A percentile compares a stretch with the other conserved stretches of the same genome.
These are phyloP conservation scores for Aspergillus hiratsukae DNA, from an alignment of 2,329 filamentous ascomycete species.

Conservation along the genomic window DNA sequence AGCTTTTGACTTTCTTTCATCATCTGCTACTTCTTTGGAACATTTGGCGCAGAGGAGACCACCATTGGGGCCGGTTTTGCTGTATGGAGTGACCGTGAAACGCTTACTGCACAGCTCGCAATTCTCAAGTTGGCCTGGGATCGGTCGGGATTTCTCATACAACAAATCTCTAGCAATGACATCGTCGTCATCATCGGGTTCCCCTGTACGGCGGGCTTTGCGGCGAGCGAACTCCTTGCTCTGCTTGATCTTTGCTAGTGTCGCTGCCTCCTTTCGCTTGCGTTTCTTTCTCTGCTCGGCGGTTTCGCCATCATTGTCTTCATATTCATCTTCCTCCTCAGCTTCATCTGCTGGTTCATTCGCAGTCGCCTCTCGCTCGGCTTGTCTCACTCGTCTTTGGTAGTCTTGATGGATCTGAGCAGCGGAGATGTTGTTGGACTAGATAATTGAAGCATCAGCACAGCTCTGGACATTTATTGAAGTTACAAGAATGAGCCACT, in stretches of 20 bases:
- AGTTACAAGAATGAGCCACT: slow-evolving; percentile 19
- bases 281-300: slow-evolving; percentile 50
- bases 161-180: slow-evolving; percentile 48
- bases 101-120: slow-evolving; percentile 80
- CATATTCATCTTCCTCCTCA: slow-evolving; percentile 27
- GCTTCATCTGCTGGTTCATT: slow-evolving; percentile 24
- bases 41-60: slow-evolving; percentile 82
- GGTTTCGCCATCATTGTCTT: slow-evolving; percentile 38
- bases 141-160: slow-evolving; percentile 52
- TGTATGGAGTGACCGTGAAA: slow-evolving; percentile 90
- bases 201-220: slow-evolving; percentile 40
- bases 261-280: slow-evolving; percentile 50
- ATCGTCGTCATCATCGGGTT: slow-evolving; percentile 45
- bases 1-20: slow-evolving; percentile 54
- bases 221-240: slow-evolving; percentile 47
- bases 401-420: slow-evolving; percentile 59
- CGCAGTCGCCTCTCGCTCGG: slow-evolving; percentile 36
- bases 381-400: slow-evolving; percentile 49
- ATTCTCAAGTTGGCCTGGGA: slow-evolving; percentile 84
- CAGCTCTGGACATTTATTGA: not conserved
- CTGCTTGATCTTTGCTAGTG: slow-evolving; percentile 45
- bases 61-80: slow-evolving; percentile 73
- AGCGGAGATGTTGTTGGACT: slow-evolving; percentile 64
- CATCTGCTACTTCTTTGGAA: slow-evolving; percentile 67
- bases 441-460: slow-evolving; percentile 1